Evolutionary conservation across 1,284 basidiomycete species (phyloP).

Genomic region (Amylostereum areolatum): DNA sequence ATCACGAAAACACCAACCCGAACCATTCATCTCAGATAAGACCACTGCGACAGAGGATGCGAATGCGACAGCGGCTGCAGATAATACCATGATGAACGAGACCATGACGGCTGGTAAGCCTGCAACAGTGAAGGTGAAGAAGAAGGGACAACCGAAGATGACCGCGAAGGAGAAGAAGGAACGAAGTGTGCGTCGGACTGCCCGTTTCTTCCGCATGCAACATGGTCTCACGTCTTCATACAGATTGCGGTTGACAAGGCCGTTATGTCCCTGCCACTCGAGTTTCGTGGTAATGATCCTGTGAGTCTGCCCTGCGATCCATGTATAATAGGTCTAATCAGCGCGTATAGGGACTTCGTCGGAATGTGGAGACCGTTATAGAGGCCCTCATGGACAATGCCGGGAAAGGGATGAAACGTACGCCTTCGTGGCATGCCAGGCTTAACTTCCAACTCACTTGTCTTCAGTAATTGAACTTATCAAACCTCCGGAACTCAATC

Average conservation of each 20-base stretch:
- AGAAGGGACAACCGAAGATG: conserved; percentile 65
- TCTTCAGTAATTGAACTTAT: conserved; percentile 72
- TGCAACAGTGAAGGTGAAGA: conserved; percentile 36
- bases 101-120: conserved; percentile 16
- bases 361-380: conserved; percentile 74
- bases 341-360: conserved; percentile 51
- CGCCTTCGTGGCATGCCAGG: conserved; percentile 14
- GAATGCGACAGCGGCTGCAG: conserved; percentile 26
- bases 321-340: background rate
- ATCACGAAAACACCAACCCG: conserved; percentile 21
- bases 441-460: conserved; percentile 3
- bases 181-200: conserved; percentile 46
- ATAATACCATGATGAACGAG: conserved; percentile 32
- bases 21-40: conserved; percentile 33
- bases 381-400: conserved; percentile 59
- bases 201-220: background rate
- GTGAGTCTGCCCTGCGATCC: conserved; percentile 34
- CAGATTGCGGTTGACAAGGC: conserved; percentile 68
- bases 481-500: conserved; percentile 75
- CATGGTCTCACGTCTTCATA: background rate
- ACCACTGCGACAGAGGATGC: conserved; percentile 25
- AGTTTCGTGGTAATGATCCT: conserved; percentile 85
- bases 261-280: conserved; percentile 77
- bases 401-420: conserved; percentile 51
- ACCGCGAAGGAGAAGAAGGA: conserved; percentile 81